Percentiles rank a stretch among this genome's conserved stretches.
Conservation (phyloP, 1,139 yeast species). For the Lizanozyma gosingica region DNA sequence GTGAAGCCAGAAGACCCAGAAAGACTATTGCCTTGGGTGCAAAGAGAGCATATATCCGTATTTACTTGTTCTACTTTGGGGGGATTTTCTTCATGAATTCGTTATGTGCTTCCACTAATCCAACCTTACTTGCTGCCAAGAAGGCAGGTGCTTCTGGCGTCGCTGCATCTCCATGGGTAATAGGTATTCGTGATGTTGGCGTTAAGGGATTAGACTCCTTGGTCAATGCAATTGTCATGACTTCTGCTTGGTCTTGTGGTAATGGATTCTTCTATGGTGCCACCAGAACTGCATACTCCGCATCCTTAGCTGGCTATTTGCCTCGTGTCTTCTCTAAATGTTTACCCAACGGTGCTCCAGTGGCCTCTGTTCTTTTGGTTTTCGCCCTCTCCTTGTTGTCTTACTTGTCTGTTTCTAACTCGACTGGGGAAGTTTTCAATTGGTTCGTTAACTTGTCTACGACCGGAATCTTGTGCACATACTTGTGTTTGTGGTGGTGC, state of each 20-base stretch:
- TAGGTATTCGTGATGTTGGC: slow-evolving; percentile 28
- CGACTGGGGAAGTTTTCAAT: slow-evolving; percentile 24
- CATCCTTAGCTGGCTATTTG: slow-evolving; percentile 28
- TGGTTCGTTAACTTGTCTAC: slow-evolving; percentile 37
- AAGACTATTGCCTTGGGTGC: slow-evolving; percentile 26
- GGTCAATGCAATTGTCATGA: slow-evolving; percentile 26
- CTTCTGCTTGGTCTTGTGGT: slow-evolving; percentile 33
- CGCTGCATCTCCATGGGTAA: slow-evolving; percentile 33
- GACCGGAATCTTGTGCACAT: slow-evolving; percentile 45
- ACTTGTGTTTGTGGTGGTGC: slow-evolving; percentile 40
- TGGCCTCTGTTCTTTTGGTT: slow-evolving; percentile 20
- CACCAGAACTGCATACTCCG: slow-evolving; percentile 26
- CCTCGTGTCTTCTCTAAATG: slow-evolving; percentile 27
- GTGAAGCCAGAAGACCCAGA: slow-evolving; percentile 26
- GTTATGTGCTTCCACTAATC: slow-evolving; percentile 26
- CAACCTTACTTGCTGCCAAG: slow-evolving; percentile 17
- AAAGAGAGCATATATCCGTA: slow-evolving; percentile 25
- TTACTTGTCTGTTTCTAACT: slow-evolving; percentile 19
- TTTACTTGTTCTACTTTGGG: slow-evolving; percentile 27
- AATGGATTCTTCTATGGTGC: slow-evolving; percentile 29
- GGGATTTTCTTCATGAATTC: slow-evolving; percentile 30
- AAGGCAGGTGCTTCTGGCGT: slow-evolving; percentile 20
- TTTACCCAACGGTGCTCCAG: slow-evolving; percentile 26
- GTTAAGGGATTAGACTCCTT: slow-evolving; percentile 27
- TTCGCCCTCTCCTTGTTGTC: slow-evolving; percentile 18